A percentile compares a stretch with the other conserved stretches of the same genome.
phyloP scores from a whole-genome alignment of 495 filamentous ascomycete genomes.

The Coniosporium apollinis region DNA sequence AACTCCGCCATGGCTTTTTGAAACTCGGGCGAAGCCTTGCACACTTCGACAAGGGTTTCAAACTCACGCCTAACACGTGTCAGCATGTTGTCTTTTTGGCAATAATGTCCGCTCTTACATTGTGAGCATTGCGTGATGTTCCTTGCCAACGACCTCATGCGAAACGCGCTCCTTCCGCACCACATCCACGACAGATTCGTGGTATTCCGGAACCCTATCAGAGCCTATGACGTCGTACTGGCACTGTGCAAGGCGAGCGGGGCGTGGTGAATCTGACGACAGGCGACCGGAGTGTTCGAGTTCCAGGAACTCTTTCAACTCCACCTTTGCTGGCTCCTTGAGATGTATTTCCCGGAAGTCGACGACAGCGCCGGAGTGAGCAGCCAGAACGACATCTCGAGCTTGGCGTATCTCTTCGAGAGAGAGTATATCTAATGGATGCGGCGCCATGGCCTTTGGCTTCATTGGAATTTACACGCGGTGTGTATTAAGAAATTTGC shows the following conservation, averaged over 20 bases:
- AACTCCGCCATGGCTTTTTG: slow-evolving; percentile 43
- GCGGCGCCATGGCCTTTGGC: slow-evolving; percentile 10
- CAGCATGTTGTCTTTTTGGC: background rate
- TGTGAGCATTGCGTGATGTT: slow-evolving; percentile 44
- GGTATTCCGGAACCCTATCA: slow-evolving; percentile 39
- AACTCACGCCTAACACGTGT: slow-evolving; percentile 36
- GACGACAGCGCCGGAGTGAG: slow-evolving; percentile 28
- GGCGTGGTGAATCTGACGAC: slow-evolving; percentile 30
- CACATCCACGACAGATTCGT: slow-evolving; percentile 48
- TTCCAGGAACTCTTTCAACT: slow-evolving; percentile 31
- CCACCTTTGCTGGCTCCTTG: slow-evolving; percentile 33
- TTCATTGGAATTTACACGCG: no score
- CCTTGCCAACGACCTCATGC: slow-evolving; percentile 37
- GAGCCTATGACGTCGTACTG: slow-evolving; percentile 48
- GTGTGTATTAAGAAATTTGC: no score
- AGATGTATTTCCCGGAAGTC: slow-evolving; percentile 37
- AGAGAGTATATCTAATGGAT: slow-evolving; percentile 32
- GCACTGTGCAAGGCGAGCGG: slow-evolving; percentile 42
- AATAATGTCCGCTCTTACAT: slow-evolving; percentile 21
- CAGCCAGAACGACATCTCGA: slow-evolving; percentile 28
- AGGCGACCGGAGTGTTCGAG: slow-evolving; percentile 32
- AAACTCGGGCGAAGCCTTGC: slow-evolving; percentile 42
- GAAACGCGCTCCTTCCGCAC: slow-evolving; percentile 28
- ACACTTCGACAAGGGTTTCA: slow-evolving; percentile 41
- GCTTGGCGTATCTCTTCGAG: slow-evolving; percentile 31